These are phyloP conservation scores for Exophiala calicioides DNA, from an alignment of 2,329 filamentous ascomycete species.

Conservation along the genomic window DNA sequence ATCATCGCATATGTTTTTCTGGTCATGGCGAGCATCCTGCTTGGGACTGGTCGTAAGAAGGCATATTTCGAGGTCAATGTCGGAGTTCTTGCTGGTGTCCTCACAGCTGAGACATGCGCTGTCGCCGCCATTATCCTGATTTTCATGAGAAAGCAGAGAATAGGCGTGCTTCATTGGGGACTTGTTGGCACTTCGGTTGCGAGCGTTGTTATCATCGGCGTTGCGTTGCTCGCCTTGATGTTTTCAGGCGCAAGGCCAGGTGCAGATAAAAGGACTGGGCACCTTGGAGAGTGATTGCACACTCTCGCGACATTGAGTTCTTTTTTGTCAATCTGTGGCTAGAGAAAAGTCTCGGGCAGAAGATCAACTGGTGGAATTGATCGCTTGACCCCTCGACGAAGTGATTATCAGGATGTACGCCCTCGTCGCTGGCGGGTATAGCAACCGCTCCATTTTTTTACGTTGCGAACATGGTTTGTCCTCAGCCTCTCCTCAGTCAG, in stretches of 20 bases:
- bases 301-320: too few species aligned
- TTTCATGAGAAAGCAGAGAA: constrained; percentile 21
- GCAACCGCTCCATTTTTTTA: too few species aligned
- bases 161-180: constrained; percentile 23
- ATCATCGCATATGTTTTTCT: constrained; percentile 64
- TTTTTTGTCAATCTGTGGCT: background rate
- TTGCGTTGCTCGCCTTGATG: constrained; percentile 16
- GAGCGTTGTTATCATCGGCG: constrained; percentile 16
- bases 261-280: background rate
- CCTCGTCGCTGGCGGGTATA: too few species aligned
- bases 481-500: too few species aligned
- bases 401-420: too few species aligned
- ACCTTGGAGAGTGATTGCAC: background rate
- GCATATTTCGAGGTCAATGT: constrained; percentile 71
- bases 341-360: background rate
- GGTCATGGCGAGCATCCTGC: constrained; percentile 64
- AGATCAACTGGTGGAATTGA: too few species aligned
- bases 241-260: constrained; percentile 6
- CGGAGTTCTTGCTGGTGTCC: constrained; percentile 68
- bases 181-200: constrained; percentile 14
- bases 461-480: too few species aligned
- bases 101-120: constrained; percentile 51
- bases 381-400: too few species aligned
- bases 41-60: constrained; percentile 67
- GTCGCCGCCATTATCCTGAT: constrained; percentile 21